Evolutionary conservation across 2,329 filamentous ascomycete species (phyloP).

Genomic region (Paraphoma chrysanthemicola): DNA sequence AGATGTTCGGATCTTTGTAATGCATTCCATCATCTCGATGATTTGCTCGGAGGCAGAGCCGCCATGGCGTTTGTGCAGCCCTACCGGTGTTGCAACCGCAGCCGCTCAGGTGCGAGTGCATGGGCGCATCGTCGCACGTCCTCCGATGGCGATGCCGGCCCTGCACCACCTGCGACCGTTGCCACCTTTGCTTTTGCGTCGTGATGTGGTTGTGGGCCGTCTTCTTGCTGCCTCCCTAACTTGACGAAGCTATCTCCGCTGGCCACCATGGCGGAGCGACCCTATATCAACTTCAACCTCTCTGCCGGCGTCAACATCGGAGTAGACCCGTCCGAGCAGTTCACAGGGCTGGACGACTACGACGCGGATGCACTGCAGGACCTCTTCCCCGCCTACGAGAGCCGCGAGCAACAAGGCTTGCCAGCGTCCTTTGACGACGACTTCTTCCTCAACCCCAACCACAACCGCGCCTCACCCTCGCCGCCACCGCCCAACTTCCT

Average conservation of each 20-base stretch:
- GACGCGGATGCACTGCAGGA: conserved; percentile 6
- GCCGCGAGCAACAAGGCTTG: conserved; percentile 3
- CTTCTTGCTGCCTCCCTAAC: conserved; percentile 1
- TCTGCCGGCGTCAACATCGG: conserved; percentile 5
- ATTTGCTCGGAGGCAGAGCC: too few species aligned
- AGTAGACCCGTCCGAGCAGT: neutral
- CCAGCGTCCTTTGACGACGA: conserved; percentile 9
- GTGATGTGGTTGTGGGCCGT: conserved; percentile 2
- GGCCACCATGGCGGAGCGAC: conserved; percentile 26
- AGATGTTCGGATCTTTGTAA: too few species aligned
- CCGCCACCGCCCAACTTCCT: conserved; percentile 32
- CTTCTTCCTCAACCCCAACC: conserved; percentile 23
- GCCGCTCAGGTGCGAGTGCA: neutral
- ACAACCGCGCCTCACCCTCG: conserved; percentile 19
- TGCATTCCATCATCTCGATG: too few species aligned
- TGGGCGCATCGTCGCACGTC: neutral
- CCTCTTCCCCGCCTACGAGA: neutral
- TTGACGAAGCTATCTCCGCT: neutral
- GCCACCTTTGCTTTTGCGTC: neutral
- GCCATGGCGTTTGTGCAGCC: neutral
- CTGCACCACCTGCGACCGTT: neutral
- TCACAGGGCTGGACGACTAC: conserved; percentile 4
- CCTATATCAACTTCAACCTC: neutral
- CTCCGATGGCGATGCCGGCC: conserved; percentile 5
- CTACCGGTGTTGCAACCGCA: neutral